Conservation (phyloP, 352 stramenopile species). For the Phytophthora kernoviae region DNA sequence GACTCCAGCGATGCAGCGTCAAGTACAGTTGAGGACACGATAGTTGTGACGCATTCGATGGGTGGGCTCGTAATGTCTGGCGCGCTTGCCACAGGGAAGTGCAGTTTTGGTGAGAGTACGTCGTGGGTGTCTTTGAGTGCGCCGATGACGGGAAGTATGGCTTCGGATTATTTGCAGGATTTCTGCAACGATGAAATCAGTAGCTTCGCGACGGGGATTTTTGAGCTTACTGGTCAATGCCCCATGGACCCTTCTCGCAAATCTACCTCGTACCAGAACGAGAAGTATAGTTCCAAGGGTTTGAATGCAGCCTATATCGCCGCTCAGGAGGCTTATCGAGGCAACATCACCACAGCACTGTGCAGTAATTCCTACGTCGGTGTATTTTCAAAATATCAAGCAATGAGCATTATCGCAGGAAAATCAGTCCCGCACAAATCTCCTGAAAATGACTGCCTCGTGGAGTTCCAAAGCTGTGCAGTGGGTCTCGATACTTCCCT, state of each 20-base stretch:
- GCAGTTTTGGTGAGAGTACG: conserved; percentile 19
- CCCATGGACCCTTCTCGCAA: conserved; percentile 19
- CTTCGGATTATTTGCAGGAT: neutral
- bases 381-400: conserved; percentile 30
- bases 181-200: conserved; percentile 12
- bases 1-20: conserved; percentile 2
- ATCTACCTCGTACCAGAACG: conserved; percentile 29
- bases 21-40: conserved; percentile 13
- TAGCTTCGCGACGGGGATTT: conserved; percentile 10
- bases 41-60: conserved; percentile 28
- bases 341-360: conserved; percentile 32
- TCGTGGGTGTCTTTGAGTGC: conserved; percentile 35
- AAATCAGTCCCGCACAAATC: conserved; percentile 30
- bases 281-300: conserved; percentile 6
- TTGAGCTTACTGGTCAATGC: conserved; percentile 29
- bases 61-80: conserved; percentile 18
- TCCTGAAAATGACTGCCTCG: conserved; percentile 34
- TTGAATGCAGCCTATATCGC: conserved; percentile 26
- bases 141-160: conserved; percentile 17
- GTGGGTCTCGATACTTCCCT: conserved; percentile 28
- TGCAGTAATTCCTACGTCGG: conserved; percentile 35
- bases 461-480: conserved; percentile 57
- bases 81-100: conserved; percentile 22
- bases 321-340: conserved; percentile 20
- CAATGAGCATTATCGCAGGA: conserved; percentile 13